Conservation (phyloP, 768 basidiomycete genomes). For the Tricholoma terreum region DNA sequence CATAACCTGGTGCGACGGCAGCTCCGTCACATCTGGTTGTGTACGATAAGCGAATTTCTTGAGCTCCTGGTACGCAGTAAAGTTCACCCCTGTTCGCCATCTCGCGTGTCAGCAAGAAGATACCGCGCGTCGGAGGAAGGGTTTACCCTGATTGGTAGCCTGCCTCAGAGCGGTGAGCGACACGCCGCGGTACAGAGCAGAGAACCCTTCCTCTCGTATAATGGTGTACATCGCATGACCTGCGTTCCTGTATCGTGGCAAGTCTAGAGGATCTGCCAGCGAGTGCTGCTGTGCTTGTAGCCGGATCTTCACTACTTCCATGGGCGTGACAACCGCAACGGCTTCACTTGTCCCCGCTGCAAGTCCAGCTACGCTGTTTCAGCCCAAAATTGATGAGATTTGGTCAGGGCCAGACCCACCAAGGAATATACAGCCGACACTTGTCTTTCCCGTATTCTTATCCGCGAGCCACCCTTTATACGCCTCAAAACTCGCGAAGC, state of each 20-base stretch:
- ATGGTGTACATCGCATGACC: constrained; percentile 96
- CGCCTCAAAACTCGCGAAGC: constrained; percentile 95
- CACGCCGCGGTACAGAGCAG: constrained; percentile 89
- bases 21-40: constrained; percentile 75
- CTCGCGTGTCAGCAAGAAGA: neutral
- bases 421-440: constrained; percentile 78
- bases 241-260: constrained; percentile 93
- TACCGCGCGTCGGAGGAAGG: constrained; percentile 1
- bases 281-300: constrained; percentile 98
- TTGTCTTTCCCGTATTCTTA: constrained; percentile 74
- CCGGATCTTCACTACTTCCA: constrained; percentile 99
- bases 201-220: constrained; percentile 84
- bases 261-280: constrained; percentile 90
- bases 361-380: constrained; percentile 66
- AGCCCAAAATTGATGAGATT: neutral
- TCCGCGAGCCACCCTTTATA: constrained; percentile 86
- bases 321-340: constrained; percentile 91
- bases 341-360: constrained; percentile 97
- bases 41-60: constrained; percentile 76
- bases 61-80: constrained; percentile 96
- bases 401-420: constrained; percentile 44
- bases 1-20: constrained; percentile 97
- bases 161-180: constrained; percentile 90
- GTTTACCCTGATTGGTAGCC: constrained; percentile 92
- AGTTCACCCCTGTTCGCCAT: constrained; percentile 76